Base-by-base conservation (phyloP, 352 stramenopile genomes). In the Phytopythium chamaehyphon region DNA sequence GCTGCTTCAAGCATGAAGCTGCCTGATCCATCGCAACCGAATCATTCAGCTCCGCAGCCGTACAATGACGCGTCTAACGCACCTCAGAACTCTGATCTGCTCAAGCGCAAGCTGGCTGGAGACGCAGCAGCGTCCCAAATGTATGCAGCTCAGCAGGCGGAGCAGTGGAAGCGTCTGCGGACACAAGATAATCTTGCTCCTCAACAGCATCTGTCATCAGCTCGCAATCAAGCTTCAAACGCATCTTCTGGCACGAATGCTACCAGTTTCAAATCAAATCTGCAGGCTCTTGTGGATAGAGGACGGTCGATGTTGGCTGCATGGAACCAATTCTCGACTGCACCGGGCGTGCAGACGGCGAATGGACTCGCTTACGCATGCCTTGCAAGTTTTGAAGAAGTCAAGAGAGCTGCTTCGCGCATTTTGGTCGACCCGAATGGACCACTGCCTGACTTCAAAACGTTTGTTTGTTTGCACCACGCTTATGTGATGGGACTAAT, bases 401-500 rank as follows among this genome's bases (percentile, higher is more conserved):
- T 88, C 31, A 92, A 93, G 33, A 85, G 86, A 47, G 72, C 74
- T 14, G 71, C 87, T 5, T 78, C 78, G 12, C 72, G 77, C n/a
- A 64, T 91, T 23, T 61, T 88, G 42, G 53, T 71, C 5, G 69
- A 90, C 37, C 62, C 76, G 8, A 78, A 57, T 26, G 60, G 66
- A 12, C 54, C 55, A 2, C 50, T 65, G 49, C 77, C 73, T 1
- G 77, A 88, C 47, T 58, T 56, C 0, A 73, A 69, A 43, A 88
- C 78, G 2, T 91, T 94, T 56, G 82, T 90, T 2, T 88, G 80
- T 28, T 62, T 94, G 1, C 84, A 94, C 38, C 84, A 94, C 40
- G 76, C 82, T 3, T 90, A 78, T 51, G 78, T 94, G 7, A 71
- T 89, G 51, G 83, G 80, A 37, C 54, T 94, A 19, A 73, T 94